These are phyloP conservation scores for Cadophora gregata DNA, from an alignment of 2,329 filamentous ascomycete genomes.

Conservation along the genomic window DNA sequence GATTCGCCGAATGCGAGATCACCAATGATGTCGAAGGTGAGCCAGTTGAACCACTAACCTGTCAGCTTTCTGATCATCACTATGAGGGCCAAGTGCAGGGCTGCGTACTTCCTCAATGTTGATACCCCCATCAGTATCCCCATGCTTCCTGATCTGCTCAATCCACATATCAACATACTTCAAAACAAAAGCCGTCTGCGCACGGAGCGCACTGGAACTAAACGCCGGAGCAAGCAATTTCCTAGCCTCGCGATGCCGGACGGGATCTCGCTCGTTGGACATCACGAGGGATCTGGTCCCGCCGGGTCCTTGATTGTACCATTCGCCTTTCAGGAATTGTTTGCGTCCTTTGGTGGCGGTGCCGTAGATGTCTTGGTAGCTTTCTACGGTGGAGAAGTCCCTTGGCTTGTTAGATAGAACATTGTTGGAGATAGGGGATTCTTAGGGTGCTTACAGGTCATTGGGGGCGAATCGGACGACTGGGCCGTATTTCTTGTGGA, in stretches of 20 bases:
- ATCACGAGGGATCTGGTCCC: background rate
- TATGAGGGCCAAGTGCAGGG: background rate
- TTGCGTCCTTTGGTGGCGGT: constrained; percentile 2
- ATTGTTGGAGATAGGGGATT: background rate
- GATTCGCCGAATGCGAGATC: constrained; percentile 17
- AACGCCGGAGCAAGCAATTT: background rate
- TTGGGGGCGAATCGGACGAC: constrained; percentile 2
- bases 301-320: background rate
- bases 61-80: background rate
- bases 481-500: constrained; percentile 4
- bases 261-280: background rate
- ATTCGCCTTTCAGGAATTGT: constrained; percentile 1
- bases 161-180: constrained; percentile 9
- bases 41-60: background rate
- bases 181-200: background rate
- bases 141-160: constrained; percentile 8
- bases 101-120: background rate
- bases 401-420: background rate
- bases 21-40: constrained; percentile 16
- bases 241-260: background rate
- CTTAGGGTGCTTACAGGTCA: background rate
- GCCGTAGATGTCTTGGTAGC: constrained; percentile 9
- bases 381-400: background rate
- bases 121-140: background rate
- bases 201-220: background rate